Conservation (phyloP, 2,329 filamentous ascomycete species). For the Phialophora expanda region DNA sequence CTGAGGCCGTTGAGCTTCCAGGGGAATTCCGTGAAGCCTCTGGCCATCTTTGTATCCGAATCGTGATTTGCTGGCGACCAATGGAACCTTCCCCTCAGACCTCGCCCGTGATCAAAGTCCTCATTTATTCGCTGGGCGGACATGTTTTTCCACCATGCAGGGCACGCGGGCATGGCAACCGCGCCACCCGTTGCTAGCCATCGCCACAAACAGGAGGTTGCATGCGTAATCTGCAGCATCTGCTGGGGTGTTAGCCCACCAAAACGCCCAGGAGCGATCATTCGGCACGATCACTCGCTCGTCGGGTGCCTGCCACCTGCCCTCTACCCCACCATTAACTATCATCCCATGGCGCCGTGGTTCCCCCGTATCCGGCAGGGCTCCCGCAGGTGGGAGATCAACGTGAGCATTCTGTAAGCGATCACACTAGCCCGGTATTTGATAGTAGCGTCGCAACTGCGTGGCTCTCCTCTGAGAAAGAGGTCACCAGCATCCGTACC, state of each 20-base stretch:
- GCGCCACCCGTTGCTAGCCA: neutral
- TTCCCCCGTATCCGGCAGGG: neutral
- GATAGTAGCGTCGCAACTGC: neutral
- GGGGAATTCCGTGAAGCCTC: neutral
- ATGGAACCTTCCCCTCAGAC: neutral
- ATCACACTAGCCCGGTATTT: neutral
- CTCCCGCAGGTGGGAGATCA: neutral
- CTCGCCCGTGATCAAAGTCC: neutral
- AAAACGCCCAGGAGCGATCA: neutral
- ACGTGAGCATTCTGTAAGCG: neutral
- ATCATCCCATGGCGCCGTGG: neutral
- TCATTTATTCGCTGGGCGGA: neutral
- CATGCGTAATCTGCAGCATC: neutral
- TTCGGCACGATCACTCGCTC: neutral
- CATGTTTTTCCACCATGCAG: conserved; percentile 4
- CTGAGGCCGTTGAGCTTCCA: neutral
- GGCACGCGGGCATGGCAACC: neutral
- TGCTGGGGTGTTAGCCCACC: neutral
- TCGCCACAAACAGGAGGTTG: neutral
- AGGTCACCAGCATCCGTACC: neutral
- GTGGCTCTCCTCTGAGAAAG: neutral
- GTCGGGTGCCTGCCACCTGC: too few relatives aligned
- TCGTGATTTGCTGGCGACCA: neutral
- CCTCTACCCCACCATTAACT: neutral
- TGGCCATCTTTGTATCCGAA: neutral